phyloP scores from a whole-genome alignment of 768 basidiomycete genomes.

The Boletus tylopilopsis region DNA sequence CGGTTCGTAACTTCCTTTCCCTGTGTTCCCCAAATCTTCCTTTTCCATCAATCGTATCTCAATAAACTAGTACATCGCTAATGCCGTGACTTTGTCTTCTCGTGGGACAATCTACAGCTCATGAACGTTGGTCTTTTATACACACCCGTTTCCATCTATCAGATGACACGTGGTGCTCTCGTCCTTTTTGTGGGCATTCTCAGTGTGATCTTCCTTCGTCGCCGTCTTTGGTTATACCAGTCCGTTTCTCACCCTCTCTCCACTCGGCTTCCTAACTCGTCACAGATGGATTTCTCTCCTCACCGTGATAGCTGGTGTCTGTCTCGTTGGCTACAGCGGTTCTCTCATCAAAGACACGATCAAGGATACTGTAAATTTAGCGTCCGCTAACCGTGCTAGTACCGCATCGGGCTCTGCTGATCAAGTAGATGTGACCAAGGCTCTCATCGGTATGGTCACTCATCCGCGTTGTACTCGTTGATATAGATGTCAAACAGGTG shows the following conservation, averaged over 20 bases:
- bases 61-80: slow-evolving; percentile 11
- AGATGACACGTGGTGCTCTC: slow-evolving; percentile 92
- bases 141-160: slow-evolving; percentile 96
- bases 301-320: slow-evolving; percentile 83
- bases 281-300: slow-evolving; percentile 85
- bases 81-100: slow-evolving; percentile 15
- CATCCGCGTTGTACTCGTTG: slow-evolving; percentile 14
- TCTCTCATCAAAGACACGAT: slow-evolving; percentile 78
- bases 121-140: slow-evolving; percentile 97
- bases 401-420: slow-evolving; percentile 45
- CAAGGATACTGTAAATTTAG: slow-evolving; percentile 39
- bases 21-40: slow-evolving; percentile 5
- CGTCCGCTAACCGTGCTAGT: slow-evolving; percentile 19
- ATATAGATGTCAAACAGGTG: slow-evolving; percentile 46
- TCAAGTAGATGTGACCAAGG: slow-evolving; percentile 61
- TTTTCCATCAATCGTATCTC: slow-evolving; percentile 3
- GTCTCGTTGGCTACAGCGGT: slow-evolving; percentile 83
- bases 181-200: slow-evolving; percentile 92
- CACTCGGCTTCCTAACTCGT: slow-evolving; percentile 1
- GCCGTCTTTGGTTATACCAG: slow-evolving; percentile 87
- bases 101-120: slow-evolving; percentile 38
- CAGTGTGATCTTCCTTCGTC: slow-evolving; percentile 85
- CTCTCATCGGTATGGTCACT: slow-evolving; percentile 57
- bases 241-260: slow-evolving; percentile 29
- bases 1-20: slow-evolving; percentile 48